Base-by-base conservation (phyloP, 805 yeast genomes). In the Cephaloascus albidus region DNA sequence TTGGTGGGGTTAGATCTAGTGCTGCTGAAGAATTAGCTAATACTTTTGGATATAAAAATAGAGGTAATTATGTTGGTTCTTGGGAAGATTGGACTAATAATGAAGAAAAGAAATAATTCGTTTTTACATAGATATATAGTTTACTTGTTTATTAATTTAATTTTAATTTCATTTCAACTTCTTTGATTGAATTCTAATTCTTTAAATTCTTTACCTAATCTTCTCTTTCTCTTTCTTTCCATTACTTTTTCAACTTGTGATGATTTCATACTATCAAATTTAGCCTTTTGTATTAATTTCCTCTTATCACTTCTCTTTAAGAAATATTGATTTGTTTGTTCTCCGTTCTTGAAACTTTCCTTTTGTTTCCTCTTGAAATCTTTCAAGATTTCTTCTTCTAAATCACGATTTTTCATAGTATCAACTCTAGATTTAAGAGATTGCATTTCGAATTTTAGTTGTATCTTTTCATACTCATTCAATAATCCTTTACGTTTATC, bases 11-110 rank as follows among this genome's bases (percentile, higher is more conserved):
- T 36, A 79, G 98, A 67, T 82, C 94, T 18, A 72, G 86, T 35
- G 86, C 87, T 45, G 89, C 96, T 34, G 96, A 87, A 56, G 95
- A 86, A 54, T 70, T 90, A 54, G 97, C 97, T 12, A 75, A 78
- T 44, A 84, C 95, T 18, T 86, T 81, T 60, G 97, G 97, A 10
- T 90, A 90, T 61, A 63, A 72, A 37, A 74, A 84, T 49, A 74
- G 96, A 48, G 87, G 89, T 41, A 85, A 88, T 59, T 90, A 90
- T 61, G 61, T 72, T 33, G 97, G 97, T 3, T 84, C 95, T 10
- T 84, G 79, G 60, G 80, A 76, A 52, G 97, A 90, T 57, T 90
- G 97, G 97, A 54, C 64, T 38, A 44, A 63, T 31, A 55, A 58
- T 38, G 70, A 66, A 49, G 59, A 56, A n/a, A n/a, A n/a, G n/a